Conservation (phyloP, 208 protist genomes). For the Trypanosoma cruzi region DNA sequence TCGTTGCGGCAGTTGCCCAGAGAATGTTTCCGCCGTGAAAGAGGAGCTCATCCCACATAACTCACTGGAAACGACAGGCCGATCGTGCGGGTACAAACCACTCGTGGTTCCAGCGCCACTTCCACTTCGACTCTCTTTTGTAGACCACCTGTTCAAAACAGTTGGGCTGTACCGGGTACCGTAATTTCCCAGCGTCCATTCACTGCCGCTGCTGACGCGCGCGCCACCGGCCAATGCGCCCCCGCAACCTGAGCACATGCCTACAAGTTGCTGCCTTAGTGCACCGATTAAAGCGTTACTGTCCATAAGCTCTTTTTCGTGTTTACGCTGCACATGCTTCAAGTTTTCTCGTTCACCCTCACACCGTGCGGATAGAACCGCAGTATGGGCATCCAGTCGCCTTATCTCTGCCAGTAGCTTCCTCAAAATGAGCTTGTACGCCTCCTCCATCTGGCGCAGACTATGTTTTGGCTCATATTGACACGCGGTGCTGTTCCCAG, state of each 20-base stretch:
- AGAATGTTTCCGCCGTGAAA: not conserved
- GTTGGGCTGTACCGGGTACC: not conserved
- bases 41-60: constrained; percentile 10
- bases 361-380: constrained; percentile 4
- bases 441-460: constrained; percentile 12
- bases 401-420: constrained; percentile 18
- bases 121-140: constrained; percentile 1
- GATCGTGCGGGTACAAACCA: not conserved
- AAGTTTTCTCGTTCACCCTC: constrained; percentile 19
- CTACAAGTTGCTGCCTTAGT: constrained; percentile 7
- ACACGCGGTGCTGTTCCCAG: not conserved
- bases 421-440: constrained; percentile 15
- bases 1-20: not conserved
- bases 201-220: constrained; percentile 1
- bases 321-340: constrained; percentile 9
- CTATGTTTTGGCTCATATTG: not conserved
- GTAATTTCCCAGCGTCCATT: not conserved
- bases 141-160: not conserved
- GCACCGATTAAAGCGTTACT: constrained; percentile 15
- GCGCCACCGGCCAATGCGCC: not conserved
- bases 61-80: constrained; percentile 2
- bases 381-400: constrained; percentile 11
- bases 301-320: constrained; percentile 11
- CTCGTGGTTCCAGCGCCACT: constrained; percentile 3
- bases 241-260: not conserved